Evolutionary conservation across 192 early-diverging fungal genomes (phyloP), one percentile per base, ranked within the genome.

Genomic region (Coemansia sp.): DNA sequence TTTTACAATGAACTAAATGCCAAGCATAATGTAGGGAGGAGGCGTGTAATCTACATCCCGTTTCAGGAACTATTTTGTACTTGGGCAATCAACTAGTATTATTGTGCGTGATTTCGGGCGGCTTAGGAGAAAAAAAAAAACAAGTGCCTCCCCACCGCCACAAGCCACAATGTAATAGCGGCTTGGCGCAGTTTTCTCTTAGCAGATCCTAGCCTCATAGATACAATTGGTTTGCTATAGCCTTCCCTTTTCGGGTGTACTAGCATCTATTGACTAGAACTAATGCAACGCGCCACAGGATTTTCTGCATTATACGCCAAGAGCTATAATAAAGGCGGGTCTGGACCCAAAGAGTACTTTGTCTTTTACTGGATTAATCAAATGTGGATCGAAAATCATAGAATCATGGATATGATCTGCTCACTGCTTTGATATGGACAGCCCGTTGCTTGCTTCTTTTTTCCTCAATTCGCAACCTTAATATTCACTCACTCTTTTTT

Each of bases 71-170:
- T 16, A 4, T 16, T 12, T 44, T 44, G 43, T 44, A 12, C 15
- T 44, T 44, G 15, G 43, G 43, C 43, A 16, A 38, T 38, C 36
- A 38, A 38, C 43, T 44, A 44, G 43, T 44, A 12, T 12, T 16
- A 44, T 10, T 51, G 49, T 51, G 49, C 9, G 49, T 51, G 49
- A 51, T 51, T 51, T 51, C 43, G 43, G 49, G 49, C 8, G 49
- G 49, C 49, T 51, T 20, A 18, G 43, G 10, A 27, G 20, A 46
- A 15, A 5, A 47, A 47, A 47, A 16, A 47, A 47, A 47, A 47
- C 44, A 47, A 47, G 44, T n/a, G 15, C 44, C 16, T 20, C 47
- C 20, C 20, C n/a, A 3, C 43, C 43, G 43, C 43, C 43, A 44
- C 43, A 24, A 6, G 49, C 49, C 49, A 51, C 49, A n/a, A n/a